Evolutionary conservation across 2,329 filamentous ascomycete genomes (phyloP).

Genomic region (Pseudocercospora musae): DNA sequence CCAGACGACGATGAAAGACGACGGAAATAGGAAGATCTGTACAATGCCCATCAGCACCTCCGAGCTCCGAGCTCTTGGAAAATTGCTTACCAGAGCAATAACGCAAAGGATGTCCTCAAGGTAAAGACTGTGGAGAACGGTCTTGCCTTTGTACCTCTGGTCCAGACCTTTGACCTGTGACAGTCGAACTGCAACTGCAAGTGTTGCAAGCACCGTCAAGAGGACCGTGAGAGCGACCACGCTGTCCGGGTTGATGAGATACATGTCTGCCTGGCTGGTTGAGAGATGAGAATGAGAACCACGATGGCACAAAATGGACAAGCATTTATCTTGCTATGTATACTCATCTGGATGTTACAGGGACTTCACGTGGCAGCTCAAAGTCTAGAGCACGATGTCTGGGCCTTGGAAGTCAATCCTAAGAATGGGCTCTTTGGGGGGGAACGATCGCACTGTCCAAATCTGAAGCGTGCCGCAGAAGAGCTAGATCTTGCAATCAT

Average conservation of each 20-base stretch:
- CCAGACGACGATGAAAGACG: constrained; percentile 12
- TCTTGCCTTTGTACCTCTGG: constrained; percentile 5
- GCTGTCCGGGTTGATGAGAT: constrained; percentile 12
- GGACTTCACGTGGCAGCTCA: neutral
- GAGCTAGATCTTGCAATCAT: neutral
- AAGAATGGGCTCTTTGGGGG: neutral
- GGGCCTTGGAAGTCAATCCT: neutral
- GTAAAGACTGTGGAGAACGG: constrained; percentile 6
- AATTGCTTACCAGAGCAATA: constrained; percentile 8
- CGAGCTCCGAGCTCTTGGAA: neutral
- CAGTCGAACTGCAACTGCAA: constrained; percentile 9
- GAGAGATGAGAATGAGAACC: neutral
- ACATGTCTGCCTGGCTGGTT: constrained; percentile 7
- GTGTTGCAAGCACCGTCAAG: constrained; percentile 13
- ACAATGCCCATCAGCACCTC: neutral
- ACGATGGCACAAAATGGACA: neutral
- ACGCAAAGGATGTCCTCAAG: constrained; percentile 15
- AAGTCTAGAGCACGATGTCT: neutral
- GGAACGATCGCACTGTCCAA: neutral
- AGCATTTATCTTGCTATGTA: neutral
- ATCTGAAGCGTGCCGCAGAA: neutral
- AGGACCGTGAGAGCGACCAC: constrained; percentile 9
- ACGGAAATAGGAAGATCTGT: constrained; percentile 11
- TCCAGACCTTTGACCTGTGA: constrained; percentile 2
- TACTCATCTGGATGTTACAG: neutral